A percentile compares a stretch with the other conserved stretches of the same genome.
These are phyloP conservation scores for Epichloe bromicola DNA, from an alignment of 2,329 filamentous ascomycete genomes.

Conservation along the genomic window DNA sequence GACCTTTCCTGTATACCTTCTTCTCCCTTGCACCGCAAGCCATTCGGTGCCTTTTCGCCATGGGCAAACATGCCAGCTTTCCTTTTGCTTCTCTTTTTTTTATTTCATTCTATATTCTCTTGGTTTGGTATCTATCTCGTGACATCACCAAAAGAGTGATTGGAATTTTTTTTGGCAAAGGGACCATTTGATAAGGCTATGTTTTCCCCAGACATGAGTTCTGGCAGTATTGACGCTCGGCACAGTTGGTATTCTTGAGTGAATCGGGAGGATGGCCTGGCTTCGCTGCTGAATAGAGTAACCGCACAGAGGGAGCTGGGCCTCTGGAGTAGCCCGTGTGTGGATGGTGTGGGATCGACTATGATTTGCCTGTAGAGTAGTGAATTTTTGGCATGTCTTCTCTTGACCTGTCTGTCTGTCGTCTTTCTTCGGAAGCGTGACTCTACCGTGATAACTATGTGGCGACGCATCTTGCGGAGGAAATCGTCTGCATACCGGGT, in stretches of 20 bases:
- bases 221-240: background rate
- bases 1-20: background rate
- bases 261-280: background rate
- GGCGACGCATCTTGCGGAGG: too few species aligned
- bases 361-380: conserved; percentile 7
- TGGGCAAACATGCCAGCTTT: background rate
- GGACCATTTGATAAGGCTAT: background rate
- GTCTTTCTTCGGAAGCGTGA: too few species aligned
- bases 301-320: background rate
- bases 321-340: background rate
- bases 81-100: background rate
- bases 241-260: background rate
- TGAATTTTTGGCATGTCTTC: background rate
- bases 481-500: too few species aligned
- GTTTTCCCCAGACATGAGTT: background rate
- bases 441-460: too few species aligned
- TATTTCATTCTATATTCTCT: background rate
- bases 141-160: background rate
- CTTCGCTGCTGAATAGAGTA: background rate
- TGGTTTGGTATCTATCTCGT: background rate
- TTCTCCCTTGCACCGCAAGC: background rate
- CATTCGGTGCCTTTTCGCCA: background rate
- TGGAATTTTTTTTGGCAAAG: background rate
- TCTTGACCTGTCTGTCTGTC: background rate
- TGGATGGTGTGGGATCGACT: background rate